phyloP scores from a whole-genome alignment of 495 filamentous ascomycete genomes.

The Platismatia glauca region DNA sequence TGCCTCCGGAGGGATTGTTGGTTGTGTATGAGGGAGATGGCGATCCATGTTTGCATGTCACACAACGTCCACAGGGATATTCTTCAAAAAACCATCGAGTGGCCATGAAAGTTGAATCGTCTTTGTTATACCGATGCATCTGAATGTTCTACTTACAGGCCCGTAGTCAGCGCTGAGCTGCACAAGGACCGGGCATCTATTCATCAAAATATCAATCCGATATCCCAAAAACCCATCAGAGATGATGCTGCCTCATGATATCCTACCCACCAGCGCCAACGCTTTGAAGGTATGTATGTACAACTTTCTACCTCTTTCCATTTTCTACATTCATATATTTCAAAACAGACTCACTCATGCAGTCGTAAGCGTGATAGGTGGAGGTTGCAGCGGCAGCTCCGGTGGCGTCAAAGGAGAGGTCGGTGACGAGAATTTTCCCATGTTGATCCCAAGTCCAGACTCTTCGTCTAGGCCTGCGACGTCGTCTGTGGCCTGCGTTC shows the following conservation, averaged over 20 bases:
- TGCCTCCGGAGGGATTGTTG: neutral
- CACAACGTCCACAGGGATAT: neutral
- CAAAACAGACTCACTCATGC: neutral
- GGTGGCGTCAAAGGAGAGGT: conserved; percentile 8
- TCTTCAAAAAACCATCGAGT: neutral
- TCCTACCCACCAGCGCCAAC: conserved; percentile 14
- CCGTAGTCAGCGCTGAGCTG: neutral
- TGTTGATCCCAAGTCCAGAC: conserved; percentile 4
- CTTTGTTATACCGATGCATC: neutral
- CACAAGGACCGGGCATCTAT: neutral
- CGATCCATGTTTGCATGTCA: neutral
- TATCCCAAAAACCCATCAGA: neutral
- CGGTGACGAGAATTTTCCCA: conserved; percentile 3
- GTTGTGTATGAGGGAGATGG: neutral
- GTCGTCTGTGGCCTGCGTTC: neutral
- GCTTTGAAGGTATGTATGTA: conserved; percentile 15
- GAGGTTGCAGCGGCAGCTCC: conserved; percentile 18
- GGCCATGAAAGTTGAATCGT: neutral
- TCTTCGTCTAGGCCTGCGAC: conserved; percentile 14
- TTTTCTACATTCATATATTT: conserved; percentile 2
- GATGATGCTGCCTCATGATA: neutral
- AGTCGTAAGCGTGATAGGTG: conserved; percentile 25
- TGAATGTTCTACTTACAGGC: neutral
- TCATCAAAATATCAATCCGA: neutral
- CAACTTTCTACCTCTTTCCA: neutral